Base-by-base conservation (phyloP, 1,284 basidiomycete genomes). In the Bondarzewia mesenterica region DNA sequence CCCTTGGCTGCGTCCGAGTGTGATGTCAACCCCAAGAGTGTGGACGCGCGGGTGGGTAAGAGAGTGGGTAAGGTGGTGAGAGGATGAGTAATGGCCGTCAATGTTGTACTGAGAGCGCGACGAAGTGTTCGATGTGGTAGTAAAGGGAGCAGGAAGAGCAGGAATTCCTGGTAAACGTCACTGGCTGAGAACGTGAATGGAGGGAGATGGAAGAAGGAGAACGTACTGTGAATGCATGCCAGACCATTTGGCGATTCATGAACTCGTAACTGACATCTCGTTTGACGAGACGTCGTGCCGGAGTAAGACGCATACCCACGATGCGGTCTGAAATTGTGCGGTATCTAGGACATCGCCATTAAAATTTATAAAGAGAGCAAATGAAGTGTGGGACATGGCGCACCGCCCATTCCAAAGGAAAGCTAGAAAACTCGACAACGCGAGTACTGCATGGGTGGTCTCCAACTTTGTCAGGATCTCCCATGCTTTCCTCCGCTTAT, bases 231-330 rank as follows among this genome's bases (percentile, higher is more conserved):
- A 99, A 95, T 1, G 93, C 89, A 63, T 95, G 90, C 96, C 96
- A 99, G 47, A 99, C 95, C 75, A 99, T 89, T 67, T 99, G 96
- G 49, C 96, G 86, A 59, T 99, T 98, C 85, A 99, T 92, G 61
- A 94, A 99, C 63, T 99, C 96, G 66, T 98, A 99, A 58, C 90
- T 95, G 45, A 99, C 89, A 59, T 94, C 87, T 14, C 89, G 80
- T 52, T 81, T 82, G 44, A 86, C 75, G 26, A 85, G 76, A 43
- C 78, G 71, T 35, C 80, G 77, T 0, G 89, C 77, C 7, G 95
- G 89, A 0, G 86, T 77, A 2, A 98, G 77, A 22, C 77, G 73
- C 71, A 99, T 78, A 15, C 74, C 70, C n/a, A 98, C 71, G 14
- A 95, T 50, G 38, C 96, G 74, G 62, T 97, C 93, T 12, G 85